These are phyloP conservation scores for Dalechampia spathulata DNA, from an alignment of 441 rosid genomes.

Conservation along the genomic window DNA sequence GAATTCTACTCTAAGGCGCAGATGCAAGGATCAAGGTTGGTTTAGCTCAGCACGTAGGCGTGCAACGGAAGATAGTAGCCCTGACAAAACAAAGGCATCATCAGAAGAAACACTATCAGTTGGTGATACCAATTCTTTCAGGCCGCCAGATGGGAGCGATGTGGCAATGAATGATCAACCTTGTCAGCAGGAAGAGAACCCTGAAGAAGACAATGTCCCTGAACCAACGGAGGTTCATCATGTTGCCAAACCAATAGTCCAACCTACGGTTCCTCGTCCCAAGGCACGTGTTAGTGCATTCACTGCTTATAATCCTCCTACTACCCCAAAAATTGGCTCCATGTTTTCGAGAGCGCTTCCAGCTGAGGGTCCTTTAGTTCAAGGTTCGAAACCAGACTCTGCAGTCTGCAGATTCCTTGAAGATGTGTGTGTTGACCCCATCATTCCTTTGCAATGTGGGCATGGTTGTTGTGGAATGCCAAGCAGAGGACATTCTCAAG, in stretches of 20 bases:
- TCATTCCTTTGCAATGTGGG: conserved; percentile 58
- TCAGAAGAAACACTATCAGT: conserved; percentile 41
- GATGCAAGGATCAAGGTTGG: conserved; percentile 33
- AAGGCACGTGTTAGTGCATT: conserved; percentile 68
- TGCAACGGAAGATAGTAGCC: conserved; percentile 29
- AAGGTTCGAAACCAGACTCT: conserved; percentile 40
- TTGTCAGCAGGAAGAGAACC: conserved; percentile 26
- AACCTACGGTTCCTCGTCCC: conserved; percentile 38
- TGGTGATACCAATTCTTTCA: conserved; percentile 32
- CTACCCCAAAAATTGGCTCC: conserved; percentile 23
- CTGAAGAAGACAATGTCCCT: conserved; percentile 6
- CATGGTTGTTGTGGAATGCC: conserved; percentile 52
- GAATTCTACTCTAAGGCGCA: conserved; percentile 92
- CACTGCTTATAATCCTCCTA: conserved; percentile 42
- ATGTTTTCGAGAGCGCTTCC: conserved; percentile 30
- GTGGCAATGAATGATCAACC: conserved; percentile 28
- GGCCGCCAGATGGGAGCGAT: conserved; percentile 30
- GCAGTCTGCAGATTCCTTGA: conserved; percentile 45
- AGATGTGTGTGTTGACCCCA: conserved; percentile 43
- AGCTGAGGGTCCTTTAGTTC: conserved; percentile 44
- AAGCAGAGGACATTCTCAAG: conserved; percentile 17
- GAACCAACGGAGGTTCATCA: conserved; percentile 15
- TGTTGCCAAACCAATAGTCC: conserved; percentile 14
- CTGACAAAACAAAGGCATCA: conserved; percentile 40
- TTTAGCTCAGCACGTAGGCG: conserved; percentile 18